A percentile compares a stretch with the other conserved stretches of the same genome.
Evolutionary conservation across 2,329 filamentous ascomycete species (phyloP).

Genomic region (Nemania sp.): DNA sequence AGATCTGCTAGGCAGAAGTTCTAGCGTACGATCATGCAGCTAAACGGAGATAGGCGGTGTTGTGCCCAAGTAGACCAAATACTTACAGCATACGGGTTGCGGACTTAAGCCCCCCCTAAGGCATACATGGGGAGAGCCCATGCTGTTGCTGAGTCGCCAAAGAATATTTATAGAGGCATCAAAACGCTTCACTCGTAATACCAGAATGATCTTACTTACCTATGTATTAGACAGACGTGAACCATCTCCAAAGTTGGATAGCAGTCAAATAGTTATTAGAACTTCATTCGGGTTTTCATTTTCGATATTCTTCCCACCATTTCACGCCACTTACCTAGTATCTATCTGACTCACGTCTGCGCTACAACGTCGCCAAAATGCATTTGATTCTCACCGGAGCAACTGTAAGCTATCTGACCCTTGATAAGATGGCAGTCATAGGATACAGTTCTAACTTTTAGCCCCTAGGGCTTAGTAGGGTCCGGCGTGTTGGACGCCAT

Average conservation of each 20-base stretch:
- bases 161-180: slow-evolving; percentile 15
- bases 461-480: slow-evolving; percentile 67
- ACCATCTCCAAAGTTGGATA: too few species aligned
- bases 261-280: too few species aligned
- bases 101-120: slow-evolving; percentile 13
- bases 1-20: slow-evolving; percentile 10
- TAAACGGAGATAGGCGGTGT: slow-evolving; percentile 19
- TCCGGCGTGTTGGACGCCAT: slow-evolving; percentile 71
- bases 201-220: not conserved
- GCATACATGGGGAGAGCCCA: not conserved
- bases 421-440: not conserved
- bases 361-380: slow-evolving; percentile 17
- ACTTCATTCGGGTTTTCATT: too few species aligned
- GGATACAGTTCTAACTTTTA: not conserved
- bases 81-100: slow-evolving; percentile 1
- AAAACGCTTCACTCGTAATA: not conserved
- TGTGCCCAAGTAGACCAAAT: slow-evolving; percentile 1
- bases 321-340: not conserved
- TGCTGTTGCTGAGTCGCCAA: not conserved
- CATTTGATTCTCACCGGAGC: slow-evolving; percentile 40
- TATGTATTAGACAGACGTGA: too few species aligned
- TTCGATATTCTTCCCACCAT: too few species aligned
- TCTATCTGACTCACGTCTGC: too few species aligned
- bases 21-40: slow-evolving; percentile 12
- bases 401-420: slow-evolving; percentile 28